Conservation (phyloP, 2,329 filamentous ascomycete genomes). For the Kalmusia sp. region DNA sequence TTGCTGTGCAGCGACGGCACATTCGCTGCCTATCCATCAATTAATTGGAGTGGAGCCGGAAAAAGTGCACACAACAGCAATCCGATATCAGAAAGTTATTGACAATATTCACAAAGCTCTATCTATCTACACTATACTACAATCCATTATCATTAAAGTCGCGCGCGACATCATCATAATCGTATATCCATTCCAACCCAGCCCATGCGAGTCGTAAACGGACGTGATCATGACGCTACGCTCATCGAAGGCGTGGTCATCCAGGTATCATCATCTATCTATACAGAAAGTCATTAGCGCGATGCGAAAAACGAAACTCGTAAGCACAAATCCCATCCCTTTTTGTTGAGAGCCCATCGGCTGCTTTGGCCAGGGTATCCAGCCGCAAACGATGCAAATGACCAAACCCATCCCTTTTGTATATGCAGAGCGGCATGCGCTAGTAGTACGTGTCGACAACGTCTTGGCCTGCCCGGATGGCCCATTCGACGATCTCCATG, state of each 20-base stretch:
- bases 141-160: slow-evolving; percentile 24
- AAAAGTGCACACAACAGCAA: too few relatives aligned
- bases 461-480: slow-evolving; percentile 42
- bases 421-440: slow-evolving; percentile 4
- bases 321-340: slow-evolving; percentile 6
- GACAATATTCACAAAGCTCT: neutral
- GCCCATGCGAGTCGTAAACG: slow-evolving; percentile 13
- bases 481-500: slow-evolving; percentile 49
- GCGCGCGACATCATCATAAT: slow-evolving; percentile 10
- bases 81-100: neutral
- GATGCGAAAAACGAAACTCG: slow-evolving; percentile 15
- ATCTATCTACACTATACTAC: slow-evolving; percentile 17
- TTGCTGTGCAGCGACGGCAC: too few relatives aligned
- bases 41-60: too few relatives aligned
- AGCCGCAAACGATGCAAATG: neutral
- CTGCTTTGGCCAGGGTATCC: slow-evolving; percentile 3
- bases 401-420: neutral
- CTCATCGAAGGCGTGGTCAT: slow-evolving; percentile 32
- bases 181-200: slow-evolving; percentile 16
- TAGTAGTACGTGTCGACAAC: slow-evolving; percentile 44
- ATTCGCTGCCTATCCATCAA: too few relatives aligned
- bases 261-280: slow-evolving; percentile 32
- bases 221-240: slow-evolving; percentile 34
- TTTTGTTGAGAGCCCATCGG: slow-evolving; percentile 1
- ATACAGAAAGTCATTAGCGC: slow-evolving; percentile 21